Percentiles rank a stretch among this genome's conserved stretches.
phyloP scores from a whole-genome alignment of 2,329 filamentous ascomycete genomes.

The Fusarium sp. region DNA sequence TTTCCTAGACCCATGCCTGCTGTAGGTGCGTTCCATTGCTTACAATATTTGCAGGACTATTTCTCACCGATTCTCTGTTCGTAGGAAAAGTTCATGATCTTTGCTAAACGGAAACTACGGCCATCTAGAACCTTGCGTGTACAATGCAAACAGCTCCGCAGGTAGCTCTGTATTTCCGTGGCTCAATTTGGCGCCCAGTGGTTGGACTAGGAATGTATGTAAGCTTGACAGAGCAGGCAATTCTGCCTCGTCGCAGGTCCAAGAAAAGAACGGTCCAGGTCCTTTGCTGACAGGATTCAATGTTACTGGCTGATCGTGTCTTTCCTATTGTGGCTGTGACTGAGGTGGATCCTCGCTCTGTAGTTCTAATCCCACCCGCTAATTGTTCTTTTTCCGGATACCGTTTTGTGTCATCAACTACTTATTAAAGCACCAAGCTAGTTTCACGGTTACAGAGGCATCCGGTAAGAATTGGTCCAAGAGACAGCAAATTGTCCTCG shows the following conservation, averaged over 20 bases:
- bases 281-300: conserved; percentile 13
- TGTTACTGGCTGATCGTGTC: conserved; percentile 8
- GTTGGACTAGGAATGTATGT: neutral
- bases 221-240: neutral
- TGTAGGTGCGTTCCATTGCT: conserved; percentile 19
- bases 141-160: neutral
- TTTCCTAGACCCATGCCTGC: conserved; percentile 21
- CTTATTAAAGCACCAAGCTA: neutral
- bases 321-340: conserved; percentile 24
- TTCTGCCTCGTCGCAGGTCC: conserved; percentile 4
- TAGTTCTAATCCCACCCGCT: neutral
- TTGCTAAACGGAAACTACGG: neutral
- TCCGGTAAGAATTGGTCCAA: no score
- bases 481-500: no score
- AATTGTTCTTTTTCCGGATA: neutral
- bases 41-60: conserved; percentile 8
- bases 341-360: neutral
- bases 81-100: conserved; percentile 22
- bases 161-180: neutral
- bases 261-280: neutral
- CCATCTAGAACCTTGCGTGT: neutral
- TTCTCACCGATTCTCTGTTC: conserved; percentile 24
- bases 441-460: no score
- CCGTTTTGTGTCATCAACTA: neutral
- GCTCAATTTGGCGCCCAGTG: neutral